Evolutionary conservation across 805 yeast species (phyloP), one percentile per base, ranked within the genome.

Genomic region (Metschnikowia hibisci): DNA sequence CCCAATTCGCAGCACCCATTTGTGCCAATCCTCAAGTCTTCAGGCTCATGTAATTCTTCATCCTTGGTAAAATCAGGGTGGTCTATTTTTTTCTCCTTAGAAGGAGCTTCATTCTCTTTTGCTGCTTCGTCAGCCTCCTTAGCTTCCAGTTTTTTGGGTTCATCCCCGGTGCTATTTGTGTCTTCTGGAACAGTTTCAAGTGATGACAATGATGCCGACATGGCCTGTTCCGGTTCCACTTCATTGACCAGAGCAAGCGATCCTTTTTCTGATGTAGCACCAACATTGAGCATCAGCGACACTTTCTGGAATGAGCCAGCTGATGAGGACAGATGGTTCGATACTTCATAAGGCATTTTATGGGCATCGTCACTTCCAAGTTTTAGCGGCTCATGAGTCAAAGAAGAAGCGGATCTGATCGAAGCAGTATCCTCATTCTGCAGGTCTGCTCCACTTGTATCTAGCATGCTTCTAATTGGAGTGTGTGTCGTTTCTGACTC

Each of bases 1-100:
- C 76, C 76, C 41, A 69, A 58, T 12, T 69, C 69, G 46, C 75
- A 69, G 29, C 50, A 34, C 2, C 73, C 72, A 39, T 50, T 53
- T n/a, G 55, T 26, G 22, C 55, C 61, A 23, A 60, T 27, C 38
- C 46, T 53, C 42, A 57, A 46, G 28, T 57, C 59, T 8, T 29
- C 32, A 12, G 52, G 32, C 9, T 44, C 41, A 16, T 43, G 45
- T 8, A 51, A 44, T 12, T 45, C 45, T 15, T 41, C 45, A 13
- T 50, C 54, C 11, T 43, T 22, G 27, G 46, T 32, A n/a, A 48
- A 44, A 13, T 38, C 39, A 8, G 37, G 27, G 14, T 15, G 33
- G 5, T 33, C 13, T 4, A 23, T 11, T 4, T 8, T 12, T 13
- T 16, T 20, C 23, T 20, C 25, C 6, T 35, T 35, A n/a, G 27